Conservation (phyloP, 2,329 filamentous ascomycete genomes). For the Botrytis fragariae region DNA sequence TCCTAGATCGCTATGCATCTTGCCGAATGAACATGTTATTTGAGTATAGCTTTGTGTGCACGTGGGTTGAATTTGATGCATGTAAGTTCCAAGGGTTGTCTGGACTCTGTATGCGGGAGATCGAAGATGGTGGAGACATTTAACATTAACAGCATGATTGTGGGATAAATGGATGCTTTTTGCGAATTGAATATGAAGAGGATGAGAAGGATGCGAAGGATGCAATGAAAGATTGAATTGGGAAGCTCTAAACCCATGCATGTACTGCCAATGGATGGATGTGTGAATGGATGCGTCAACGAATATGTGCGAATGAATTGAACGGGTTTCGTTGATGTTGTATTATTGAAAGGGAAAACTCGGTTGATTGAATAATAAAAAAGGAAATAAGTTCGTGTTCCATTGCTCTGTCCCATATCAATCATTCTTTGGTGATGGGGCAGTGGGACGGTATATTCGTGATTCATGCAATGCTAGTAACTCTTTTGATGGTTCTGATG, state of each 20-base stretch:
- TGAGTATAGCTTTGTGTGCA: not conserved
- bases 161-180: not conserved
- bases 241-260: not conserved
- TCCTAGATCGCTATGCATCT: not conserved
- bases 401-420: not conserved
- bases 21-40: not conserved
- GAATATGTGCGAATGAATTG: not conserved
- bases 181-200: not conserved
- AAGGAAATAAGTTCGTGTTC: not conserved
- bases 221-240: not conserved
- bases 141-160: not conserved
- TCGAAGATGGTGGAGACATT: conserved; percentile 10
- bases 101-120: not conserved
- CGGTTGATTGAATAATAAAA: not conserved
- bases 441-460: not conserved
- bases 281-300: not conserved
- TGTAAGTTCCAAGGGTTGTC: conserved; percentile 8
- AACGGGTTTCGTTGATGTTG: not conserved
- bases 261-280: not conserved
- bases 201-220: not conserved
- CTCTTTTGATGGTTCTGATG: not conserved
- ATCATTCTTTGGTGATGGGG: not conserved
- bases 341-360: not conserved
- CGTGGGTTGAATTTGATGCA: conserved; percentile 13
- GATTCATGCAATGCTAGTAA: not conserved